Base-by-base conservation (phyloP, 2,329 filamentous ascomycete genomes). In the Colletotrichum costaricense region DNA sequence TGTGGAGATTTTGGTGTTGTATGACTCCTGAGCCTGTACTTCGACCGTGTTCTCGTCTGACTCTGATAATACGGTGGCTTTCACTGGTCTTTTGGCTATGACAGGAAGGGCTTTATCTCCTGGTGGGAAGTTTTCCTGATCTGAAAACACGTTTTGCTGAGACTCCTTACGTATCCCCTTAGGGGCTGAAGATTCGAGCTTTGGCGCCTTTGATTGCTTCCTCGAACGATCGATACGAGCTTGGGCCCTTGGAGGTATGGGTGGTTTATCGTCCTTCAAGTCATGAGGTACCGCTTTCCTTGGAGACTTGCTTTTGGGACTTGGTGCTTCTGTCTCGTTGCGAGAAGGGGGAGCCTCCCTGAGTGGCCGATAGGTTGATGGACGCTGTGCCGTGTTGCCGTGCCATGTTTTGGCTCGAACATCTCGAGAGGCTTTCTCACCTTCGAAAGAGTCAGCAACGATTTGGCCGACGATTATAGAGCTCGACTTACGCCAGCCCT, bases 351-450 rank as follows among this genome's bases (percentile, higher is more conserved):
- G 6, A 19, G 7, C 35, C 19, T 28, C 33, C 22, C 46, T 35
- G 5, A 28, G 54, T 24, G 49, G 56, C 5, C 71, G 60, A 22
- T 62, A 66, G 4, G 56, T 71, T 8, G 71, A 73, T 8, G 71
- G 71, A 22, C 67, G 71, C 30, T 73, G 71, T 22, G 49, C 22
- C 22, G 55, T 65, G n/a, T 66, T 42, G n/a, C 71, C 71, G 14
- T 73, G 71, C 71, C 71, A 73, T 19, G 71, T 71, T 16, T 58
- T 71, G 12, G 54, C 60, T 11, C 71, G 56, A 60, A 46, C 28
- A n/a, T 71, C 60, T 70, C 67, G 56, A 38, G 62, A 22, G 12
- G 56, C 49, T 6, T 38, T 64, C 14, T 58, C 24, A 22, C 46
- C 67, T 66, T 28, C 35, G 26, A 11, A 28, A 6, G 8, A 5